phyloP scores from a whole-genome alignment of 768 basidiomycete species.

The Phallus indusiatus region DNA sequence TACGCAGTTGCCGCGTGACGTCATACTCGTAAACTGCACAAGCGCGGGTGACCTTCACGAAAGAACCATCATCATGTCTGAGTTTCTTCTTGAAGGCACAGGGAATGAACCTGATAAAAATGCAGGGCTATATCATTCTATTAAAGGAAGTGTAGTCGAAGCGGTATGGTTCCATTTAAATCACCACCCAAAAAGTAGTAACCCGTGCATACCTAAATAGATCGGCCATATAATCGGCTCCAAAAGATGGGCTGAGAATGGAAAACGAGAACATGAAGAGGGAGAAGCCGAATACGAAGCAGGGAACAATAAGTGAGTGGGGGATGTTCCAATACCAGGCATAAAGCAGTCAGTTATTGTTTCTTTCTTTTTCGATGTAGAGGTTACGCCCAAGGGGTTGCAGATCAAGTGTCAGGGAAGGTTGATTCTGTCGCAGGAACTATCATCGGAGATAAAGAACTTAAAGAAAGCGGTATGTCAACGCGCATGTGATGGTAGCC shows the following conservation, averaged over 20 bases:
- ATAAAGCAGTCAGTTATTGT: neutral
- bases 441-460: neutral
- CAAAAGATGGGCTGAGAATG: neutral
- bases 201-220: too few species aligned
- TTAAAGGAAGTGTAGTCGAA: neutral
- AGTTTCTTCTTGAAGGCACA: neutral
- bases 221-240: neutral
- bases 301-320: neutral
- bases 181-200: neutral
- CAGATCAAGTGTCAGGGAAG: neutral
- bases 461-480: neutral
- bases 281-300: neutral
- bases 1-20: neutral
- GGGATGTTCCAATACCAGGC: neutral
- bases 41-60: neutral
- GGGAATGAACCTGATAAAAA: neutral
- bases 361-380: neutral
- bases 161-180: neutral
- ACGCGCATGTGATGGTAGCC: neutral
- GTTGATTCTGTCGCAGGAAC: neutral
- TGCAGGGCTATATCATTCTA: neutral
- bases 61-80: neutral
- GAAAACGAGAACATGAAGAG: neutral
- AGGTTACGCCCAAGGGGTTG: neutral
- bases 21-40: neutral